phyloP scores from a whole-genome alignment of 1,139 yeast genomes.

The Debaryomyces nepalensis region DNA sequence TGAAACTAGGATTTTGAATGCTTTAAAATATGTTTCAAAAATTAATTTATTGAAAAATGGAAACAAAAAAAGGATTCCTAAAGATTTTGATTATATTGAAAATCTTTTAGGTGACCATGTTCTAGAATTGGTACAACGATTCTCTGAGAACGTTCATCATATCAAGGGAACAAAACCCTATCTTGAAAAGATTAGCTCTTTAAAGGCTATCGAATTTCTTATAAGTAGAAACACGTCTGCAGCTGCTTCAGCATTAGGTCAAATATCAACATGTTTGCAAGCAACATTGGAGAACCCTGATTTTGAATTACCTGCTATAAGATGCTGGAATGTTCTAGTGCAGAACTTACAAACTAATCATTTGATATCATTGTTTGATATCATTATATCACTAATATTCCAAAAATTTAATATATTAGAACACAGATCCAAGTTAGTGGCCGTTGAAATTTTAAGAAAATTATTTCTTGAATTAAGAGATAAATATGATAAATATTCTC shows the following conservation, averaged over 20 bases:
- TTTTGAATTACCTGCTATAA: constrained; percentile 64
- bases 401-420: constrained; percentile 67
- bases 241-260: constrained; percentile 82
- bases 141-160: constrained; percentile 80
- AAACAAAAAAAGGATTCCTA: constrained; percentile 12
- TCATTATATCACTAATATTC: constrained; percentile 51
- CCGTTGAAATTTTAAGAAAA: constrained; percentile 49
- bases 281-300: constrained; percentile 70
- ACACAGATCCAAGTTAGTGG: constrained; percentile 47
- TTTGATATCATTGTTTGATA: constrained; percentile 52
- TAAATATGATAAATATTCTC: constrained; percentile 45
- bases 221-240: constrained; percentile 64
- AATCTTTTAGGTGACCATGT: constrained; percentile 58
- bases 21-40: constrained; percentile 46
- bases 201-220: constrained; percentile 73
- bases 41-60: constrained; percentile 27
- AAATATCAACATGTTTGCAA: constrained; percentile 84
- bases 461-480: constrained; percentile 42
- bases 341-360: constrained; percentile 55
- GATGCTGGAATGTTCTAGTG: constrained; percentile 68
- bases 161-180: constrained; percentile 71
- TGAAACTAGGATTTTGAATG: constrained; percentile 38
- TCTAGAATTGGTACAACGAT: constrained; percentile 74
- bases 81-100: constrained; percentile 27
- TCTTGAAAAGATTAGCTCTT: constrained; percentile 71